Conservation (phyloP, 139 green algal genomes). For the Chlorella sp. region DNA sequence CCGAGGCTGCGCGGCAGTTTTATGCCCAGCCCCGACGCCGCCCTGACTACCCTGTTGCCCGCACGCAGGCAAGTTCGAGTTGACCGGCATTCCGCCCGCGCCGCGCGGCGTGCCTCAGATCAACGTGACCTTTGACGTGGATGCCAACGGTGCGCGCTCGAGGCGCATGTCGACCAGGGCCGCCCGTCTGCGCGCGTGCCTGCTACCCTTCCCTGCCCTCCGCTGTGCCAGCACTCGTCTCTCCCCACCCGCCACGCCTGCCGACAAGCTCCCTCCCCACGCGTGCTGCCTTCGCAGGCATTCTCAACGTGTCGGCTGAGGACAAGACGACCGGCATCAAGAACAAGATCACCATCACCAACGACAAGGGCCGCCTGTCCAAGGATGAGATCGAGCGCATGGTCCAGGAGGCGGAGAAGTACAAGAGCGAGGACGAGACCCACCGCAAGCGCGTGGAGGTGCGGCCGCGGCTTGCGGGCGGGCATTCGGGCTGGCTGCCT, state of each 20-base stretch:
- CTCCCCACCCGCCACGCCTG: no score
- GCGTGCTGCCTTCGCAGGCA: constrained; percentile 33
- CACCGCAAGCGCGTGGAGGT: constrained; percentile 89
- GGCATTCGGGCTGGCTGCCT: no score
- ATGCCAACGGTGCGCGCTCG: constrained; percentile 84
- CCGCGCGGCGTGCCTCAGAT: constrained; percentile 98
- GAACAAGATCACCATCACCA: constrained; percentile 99
- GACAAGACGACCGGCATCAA: constrained; percentile 96
- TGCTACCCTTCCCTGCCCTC: not conserved
- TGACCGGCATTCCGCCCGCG: constrained; percentile 95
- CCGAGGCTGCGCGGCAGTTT: no score
- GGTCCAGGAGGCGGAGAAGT: constrained; percentile 97
- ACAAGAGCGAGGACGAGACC: constrained; percentile 96
- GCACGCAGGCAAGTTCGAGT: constrained; percentile 99
- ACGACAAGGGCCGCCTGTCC: constrained; percentile 97
- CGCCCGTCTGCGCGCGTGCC: not conserved
- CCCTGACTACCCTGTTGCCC: no score
- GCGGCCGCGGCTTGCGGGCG: no score
- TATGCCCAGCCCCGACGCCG: no score
- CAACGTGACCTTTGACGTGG: constrained; percentile 97
- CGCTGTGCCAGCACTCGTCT: no score
- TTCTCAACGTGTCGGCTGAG: constrained; percentile 97
- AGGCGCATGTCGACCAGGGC: not conserved
- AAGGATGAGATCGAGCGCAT: constrained; percentile 99
- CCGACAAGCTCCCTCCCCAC: no score